phyloP scores from a whole-genome alignment of 1,284 basidiomycete species.

The Hypsizygus ulmarius region DNA sequence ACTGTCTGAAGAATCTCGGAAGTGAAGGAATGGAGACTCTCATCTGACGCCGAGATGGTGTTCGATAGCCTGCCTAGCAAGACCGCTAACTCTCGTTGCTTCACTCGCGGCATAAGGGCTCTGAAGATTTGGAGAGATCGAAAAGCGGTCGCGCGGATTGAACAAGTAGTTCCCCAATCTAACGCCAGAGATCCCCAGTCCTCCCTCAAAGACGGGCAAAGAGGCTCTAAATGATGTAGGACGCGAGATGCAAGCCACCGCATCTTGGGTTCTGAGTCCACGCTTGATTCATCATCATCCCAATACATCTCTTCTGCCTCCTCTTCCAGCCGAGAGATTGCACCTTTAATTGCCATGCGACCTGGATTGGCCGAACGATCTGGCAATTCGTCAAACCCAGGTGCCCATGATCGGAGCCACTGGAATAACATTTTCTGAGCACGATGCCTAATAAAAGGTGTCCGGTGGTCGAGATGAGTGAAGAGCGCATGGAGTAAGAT shows the following conservation, averaged over 20 bases:
- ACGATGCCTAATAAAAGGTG: slow-evolving; percentile 66
- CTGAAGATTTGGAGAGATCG: slow-evolving; percentile 91
- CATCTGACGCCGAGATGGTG: slow-evolving; percentile 76
- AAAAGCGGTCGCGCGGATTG: slow-evolving; percentile 84
- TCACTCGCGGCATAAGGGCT: slow-evolving; percentile 73
- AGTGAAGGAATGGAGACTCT: slow-evolving; percentile 80
- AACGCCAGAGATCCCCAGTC: slow-evolving; percentile 83
- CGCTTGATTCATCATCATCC: slow-evolving; percentile 65
- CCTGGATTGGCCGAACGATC: slow-evolving; percentile 50
- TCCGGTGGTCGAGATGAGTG: slow-evolving; percentile 80
- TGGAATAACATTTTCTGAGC: slow-evolving; percentile 79
- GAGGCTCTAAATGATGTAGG: slow-evolving; percentile 66
- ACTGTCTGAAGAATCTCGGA: slow-evolving; percentile 83
- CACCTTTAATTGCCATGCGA: slow-evolving; percentile 47
- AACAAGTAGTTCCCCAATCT: slow-evolving; percentile 84
- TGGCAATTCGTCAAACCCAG: slow-evolving; percentile 63
- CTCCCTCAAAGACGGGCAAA: slow-evolving; percentile 66
- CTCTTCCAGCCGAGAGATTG: slow-evolving; percentile 56
- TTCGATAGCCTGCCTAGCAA: slow-evolving; percentile 84
- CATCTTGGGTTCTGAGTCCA: slow-evolving; percentile 65
- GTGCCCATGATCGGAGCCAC: slow-evolving; percentile 74
- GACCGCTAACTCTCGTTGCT: slow-evolving; percentile 73
- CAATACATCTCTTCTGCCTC: slow-evolving; percentile 64
- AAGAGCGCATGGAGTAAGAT: slow-evolving; percentile 80
- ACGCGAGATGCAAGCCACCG: slow-evolving; percentile 64